Percentiles rank a stretch among this genome's conserved stretches.
phyloP scores from a whole-genome alignment of 768 basidiomycete genomes.

The Serendipita sp. region DNA sequence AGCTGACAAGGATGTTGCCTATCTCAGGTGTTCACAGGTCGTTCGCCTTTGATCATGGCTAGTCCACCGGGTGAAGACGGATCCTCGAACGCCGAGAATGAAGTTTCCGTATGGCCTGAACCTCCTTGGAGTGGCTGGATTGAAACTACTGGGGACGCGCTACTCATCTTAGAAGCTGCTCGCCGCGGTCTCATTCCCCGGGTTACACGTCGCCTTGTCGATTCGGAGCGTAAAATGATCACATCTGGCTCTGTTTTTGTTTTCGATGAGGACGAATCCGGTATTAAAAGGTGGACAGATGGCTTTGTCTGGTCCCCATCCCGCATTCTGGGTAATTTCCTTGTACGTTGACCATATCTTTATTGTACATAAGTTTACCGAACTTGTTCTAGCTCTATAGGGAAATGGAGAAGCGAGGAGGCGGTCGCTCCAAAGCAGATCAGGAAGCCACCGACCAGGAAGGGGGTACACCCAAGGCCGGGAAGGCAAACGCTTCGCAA shows the following conservation, averaged over 20 bases:
- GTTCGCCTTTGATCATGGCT: background rate
- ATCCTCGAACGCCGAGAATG: background rate
- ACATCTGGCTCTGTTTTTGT: slow-evolving; percentile 88
- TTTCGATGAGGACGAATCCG: slow-evolving; percentile 92
- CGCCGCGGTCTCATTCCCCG: slow-evolving; percentile 77
- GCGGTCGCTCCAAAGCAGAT: slow-evolving; percentile 24
- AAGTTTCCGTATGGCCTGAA: slow-evolving; percentile 22
- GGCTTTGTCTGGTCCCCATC: slow-evolving; percentile 93
- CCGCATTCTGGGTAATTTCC: slow-evolving; percentile 83
- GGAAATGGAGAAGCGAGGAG: slow-evolving; percentile 73
- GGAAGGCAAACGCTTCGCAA: slow-evolving; percentile 18
- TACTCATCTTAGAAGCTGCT: slow-evolving; percentile 93
- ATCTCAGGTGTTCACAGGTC: background rate
- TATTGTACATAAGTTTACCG: background rate
- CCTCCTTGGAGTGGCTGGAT: slow-evolving; percentile 92
- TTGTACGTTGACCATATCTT: slow-evolving; percentile 23
- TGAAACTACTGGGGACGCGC: slow-evolving; percentile 85
- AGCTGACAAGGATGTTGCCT: background rate
- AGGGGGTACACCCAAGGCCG: slow-evolving; percentile 7
- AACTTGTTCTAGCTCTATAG: slow-evolving; percentile 45
- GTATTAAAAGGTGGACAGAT: slow-evolving; percentile 96
- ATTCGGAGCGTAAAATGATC: slow-evolving; percentile 85
- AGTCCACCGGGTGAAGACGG: background rate
- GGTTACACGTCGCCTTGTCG: slow-evolving; percentile 81
- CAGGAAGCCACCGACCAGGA: background rate